Base-by-base conservation (phyloP, 1,284 basidiomycete species). In the Paramarasmius palmivorus region DNA sequence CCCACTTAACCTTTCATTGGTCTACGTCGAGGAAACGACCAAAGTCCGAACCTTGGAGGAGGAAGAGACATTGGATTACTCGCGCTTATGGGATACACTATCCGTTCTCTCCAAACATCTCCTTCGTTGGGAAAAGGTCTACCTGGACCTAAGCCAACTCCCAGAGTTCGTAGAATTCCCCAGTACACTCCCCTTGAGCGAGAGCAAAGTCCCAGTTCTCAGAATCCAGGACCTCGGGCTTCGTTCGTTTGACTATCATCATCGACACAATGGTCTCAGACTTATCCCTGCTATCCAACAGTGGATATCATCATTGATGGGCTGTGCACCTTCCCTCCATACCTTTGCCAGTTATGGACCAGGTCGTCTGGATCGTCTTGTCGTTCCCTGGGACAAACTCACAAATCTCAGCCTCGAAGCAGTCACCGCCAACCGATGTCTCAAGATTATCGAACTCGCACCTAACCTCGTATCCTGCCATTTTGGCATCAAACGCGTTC, bases 1-100 rank as follows among this genome's bases (percentile, higher is more conserved):
- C 15, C 53, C 53, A 20, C 15, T 54, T 14, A 44, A 46, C 3
- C 49, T 54, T 29, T 54, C 53, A 12, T 23, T 54, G 7, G 49
- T 45, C 10, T 54, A 54, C 44, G 40, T 17, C 47, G 4, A 20
- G 37, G 42, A 29, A 10, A 34, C 6, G 23, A 23, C n/a, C 5
- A 37, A 10, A 35, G 37, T 3, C 32, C 35, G 3, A 17, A 41
- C 26, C 10, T 9, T 32, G 3, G 2, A 20, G 14, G 26, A 8
- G 37, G 17, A 20, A 37, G 23, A 20, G 40, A 38, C n/a, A 32
- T 32, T 32, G 12, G 29, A 32, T 3, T 49, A 3, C 49, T 54
- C 32, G 17, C 22, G 20, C 32, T 37, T 12, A 25, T 54, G 3
- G 29, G 46, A 44, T 32, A 32, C 29, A 12, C 29, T 32, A 32